Base-by-base conservation (phyloP, 768 basidiomycete species). In the Lactifluus subvellereus region DNA sequence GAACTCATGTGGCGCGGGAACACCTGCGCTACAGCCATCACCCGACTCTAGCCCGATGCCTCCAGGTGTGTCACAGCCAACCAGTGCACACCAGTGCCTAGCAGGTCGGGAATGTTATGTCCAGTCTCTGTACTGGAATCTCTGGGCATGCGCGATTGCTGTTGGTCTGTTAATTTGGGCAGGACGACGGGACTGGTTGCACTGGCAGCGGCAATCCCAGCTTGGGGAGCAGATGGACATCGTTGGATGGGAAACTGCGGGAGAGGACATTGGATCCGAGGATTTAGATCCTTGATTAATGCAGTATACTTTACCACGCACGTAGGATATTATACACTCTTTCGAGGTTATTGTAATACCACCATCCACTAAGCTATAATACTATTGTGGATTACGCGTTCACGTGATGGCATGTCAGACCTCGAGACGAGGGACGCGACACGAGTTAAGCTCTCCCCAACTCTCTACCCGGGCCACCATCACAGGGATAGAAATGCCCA, bases 61-160 rank as follows among this genome's bases (percentile, higher is more conserved):
- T 48, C 33, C 22, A 27, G 35, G 43, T 48, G 55, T 54, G 13
- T 16, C 13, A 20, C 65, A 47, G 6, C 32, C 59, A 16, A 43
- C 27, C 7, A n/a, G 35, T 20, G 50, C 43, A 20, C 54, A 55
- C 5, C 67, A 60, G 45, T 72, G 71, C 57, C 52, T 71, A 52
- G 61, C 66, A 14, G 72, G 71, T 38, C 61, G 64, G 7, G 64
- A 49, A 42, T 72, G 70, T 51, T 71, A 72, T 61, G 66, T 68
- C 49, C 65, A 60, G 37, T 66, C 65, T 30, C 59, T 72, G 33
- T 61, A 67, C 48, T 22, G 69, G 49, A 71, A 69, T 37, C 43
- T 69, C 30, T 22, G 43, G 33, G 71, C 69, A n/a, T 70, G 70
- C 59, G 11, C 57, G 38, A 9, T 69, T 4, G 70, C 70, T 16